These are phyloP conservation scores for Brasilioporus rufonigricans DNA, from an alignment of 768 basidiomycete genomes.

Conservation along the genomic window DNA sequence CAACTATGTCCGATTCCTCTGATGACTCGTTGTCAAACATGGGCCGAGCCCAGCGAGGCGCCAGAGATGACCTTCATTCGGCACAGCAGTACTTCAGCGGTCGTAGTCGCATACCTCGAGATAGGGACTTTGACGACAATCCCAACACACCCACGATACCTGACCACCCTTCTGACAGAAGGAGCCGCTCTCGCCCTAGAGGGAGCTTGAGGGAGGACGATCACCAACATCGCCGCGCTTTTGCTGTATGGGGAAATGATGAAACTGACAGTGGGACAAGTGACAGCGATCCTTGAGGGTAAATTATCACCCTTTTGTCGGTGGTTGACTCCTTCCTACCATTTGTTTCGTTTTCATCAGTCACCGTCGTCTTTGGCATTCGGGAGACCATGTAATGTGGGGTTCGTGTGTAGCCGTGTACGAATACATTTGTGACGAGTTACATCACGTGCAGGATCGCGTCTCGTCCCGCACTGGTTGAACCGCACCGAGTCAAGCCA, in stretches of 20 bases:
- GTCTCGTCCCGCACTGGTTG: neutral
- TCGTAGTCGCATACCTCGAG: conserved; percentile 58
- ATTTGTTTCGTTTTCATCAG: conserved; percentile 4
- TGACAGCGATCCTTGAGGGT: conserved; percentile 52
- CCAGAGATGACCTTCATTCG: conserved; percentile 52
- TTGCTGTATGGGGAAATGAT: conserved; percentile 86
- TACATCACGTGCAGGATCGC: conserved; percentile 16
- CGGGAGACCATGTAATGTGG: neutral
- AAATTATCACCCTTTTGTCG: neutral
- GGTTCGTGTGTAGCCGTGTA: conserved; percentile 1
- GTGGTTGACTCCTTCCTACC: neutral
- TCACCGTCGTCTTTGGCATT: neutral
- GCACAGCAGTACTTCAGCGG: conserved; percentile 36
- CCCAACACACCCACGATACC: conserved; percentile 61
- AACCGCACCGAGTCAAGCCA: neutral
- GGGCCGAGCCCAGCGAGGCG: conserved; percentile 43
- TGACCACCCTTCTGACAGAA: conserved; percentile 24
- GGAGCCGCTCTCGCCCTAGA: conserved; percentile 9
- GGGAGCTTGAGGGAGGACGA: conserved; percentile 20
- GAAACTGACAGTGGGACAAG: conserved; percentile 86
- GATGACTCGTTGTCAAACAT: conserved; percentile 33
- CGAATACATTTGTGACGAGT: neutral
- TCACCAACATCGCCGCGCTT: conserved; percentile 48
- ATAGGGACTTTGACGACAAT: conserved; percentile 57
- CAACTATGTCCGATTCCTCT: conserved; percentile 41